Evolutionary conservation across 805 yeast species (phyloP), one percentile per base, ranked within the genome.

Genomic region (Yamadazyma nakazawae): DNA sequence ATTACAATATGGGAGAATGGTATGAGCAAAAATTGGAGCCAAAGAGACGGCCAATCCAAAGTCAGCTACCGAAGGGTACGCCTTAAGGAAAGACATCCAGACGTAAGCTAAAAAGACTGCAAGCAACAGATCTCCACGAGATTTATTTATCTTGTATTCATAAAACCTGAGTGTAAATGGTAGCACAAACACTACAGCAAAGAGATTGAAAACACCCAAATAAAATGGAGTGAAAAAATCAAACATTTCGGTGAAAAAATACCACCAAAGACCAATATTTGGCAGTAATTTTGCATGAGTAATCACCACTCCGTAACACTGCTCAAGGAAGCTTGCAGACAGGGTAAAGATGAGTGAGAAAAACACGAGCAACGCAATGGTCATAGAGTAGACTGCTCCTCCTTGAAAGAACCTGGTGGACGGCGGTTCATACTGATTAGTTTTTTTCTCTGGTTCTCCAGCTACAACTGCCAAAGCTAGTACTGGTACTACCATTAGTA

Each of bases 261-360:
- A 94, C 99, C 99, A 94, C 99, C 99, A 94, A 17, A 94, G 71
- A 0, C 99, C 99, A 54, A 94, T 64, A 65, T 94, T 94, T 24
- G 99, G 99, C 5, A 83, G 75, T 50, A 90, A 80, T 52, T 88
- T 91, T 34, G 75, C 75, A 56, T 88, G 84, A 19, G 71, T 68
- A 5, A 88, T 59, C 5, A 78, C 65, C 3, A 80, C 72, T 13
- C 84, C 82, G 58, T 84, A 88, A 50, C 68, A 63, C 45, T 52
- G 63, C 14, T 54, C 55, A 14, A 65, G 14, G 43, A 66, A 68
- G 26, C 55, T 53, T 46, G 56, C 52, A 8, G 70, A 64, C 3
- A 63, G 55, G 1, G 68, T 60, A 1, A 57, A 19, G 0, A 62
- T 36, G 14, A 63, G 63, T 1, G 72, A 54, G 0, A 62, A 25